Evolutionary conservation across 306 rosid species (phyloP).

Genomic region (Clitoria ternatea): DNA sequence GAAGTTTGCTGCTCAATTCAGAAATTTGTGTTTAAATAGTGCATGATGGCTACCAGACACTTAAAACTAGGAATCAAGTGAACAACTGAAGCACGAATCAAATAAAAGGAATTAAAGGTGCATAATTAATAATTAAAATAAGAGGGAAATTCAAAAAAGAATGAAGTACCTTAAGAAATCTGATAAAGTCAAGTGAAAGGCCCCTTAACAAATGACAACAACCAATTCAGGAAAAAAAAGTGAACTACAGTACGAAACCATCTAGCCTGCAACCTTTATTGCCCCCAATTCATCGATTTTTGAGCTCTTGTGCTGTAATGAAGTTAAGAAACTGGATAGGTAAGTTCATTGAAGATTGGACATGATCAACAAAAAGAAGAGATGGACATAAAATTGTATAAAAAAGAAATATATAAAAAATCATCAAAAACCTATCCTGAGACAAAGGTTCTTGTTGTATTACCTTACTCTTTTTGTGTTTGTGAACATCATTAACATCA

Average conservation of each 20-base stretch:
- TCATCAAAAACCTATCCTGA: neutral
- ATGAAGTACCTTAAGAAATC: constrained; percentile 65
- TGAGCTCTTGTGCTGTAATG: constrained; percentile 84
- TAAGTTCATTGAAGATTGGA: neutral
- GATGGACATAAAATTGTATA: constrained; percentile 6
- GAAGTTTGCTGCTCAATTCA: neutral
- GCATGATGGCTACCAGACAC: neutral
- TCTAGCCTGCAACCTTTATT: constrained; percentile 80
- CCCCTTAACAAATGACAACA: constrained; percentile 52
- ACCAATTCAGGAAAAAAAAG: constrained; percentile 62
- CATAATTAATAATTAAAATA: neutral
- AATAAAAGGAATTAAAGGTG: neutral
- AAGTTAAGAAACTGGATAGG: constrained; percentile 21
- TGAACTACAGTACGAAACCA: constrained; percentile 41
- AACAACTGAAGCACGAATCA: neutral
- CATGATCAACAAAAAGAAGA: constrained; percentile 11
- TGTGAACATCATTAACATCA: constrained; percentile 77
- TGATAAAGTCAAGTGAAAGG: constrained; percentile 46
- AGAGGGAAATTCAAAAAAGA: constrained; percentile 10
- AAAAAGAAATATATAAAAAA: neutral
- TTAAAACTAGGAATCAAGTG: neutral
- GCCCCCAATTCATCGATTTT: constrained; percentile 85
- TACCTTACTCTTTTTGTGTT: constrained; percentile 99
- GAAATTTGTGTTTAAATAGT: neutral
- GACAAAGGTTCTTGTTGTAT: constrained; percentile 29